Conservation (phyloP, 371 early-diverging fungal species). For the Apophysomyces elegans region DNA sequence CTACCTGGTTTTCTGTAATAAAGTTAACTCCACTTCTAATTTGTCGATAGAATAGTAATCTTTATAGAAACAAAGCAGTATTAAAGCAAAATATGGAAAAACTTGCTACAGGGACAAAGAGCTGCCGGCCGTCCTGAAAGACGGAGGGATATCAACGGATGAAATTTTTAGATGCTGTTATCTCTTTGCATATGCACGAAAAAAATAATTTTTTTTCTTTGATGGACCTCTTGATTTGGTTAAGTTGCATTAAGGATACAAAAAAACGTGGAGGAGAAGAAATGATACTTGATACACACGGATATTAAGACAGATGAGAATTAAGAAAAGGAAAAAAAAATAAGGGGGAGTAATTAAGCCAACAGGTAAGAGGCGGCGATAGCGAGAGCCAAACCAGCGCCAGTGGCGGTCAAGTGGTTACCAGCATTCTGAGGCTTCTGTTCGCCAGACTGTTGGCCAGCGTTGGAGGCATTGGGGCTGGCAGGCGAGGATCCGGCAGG, state of each 20-base stretch:
- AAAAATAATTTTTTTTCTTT: background rate
- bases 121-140: background rate
- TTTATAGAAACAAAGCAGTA: too few species aligned
- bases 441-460: conserved; percentile 1
- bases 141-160: background rate
- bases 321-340: background rate
- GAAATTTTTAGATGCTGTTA: background rate
- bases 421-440: conserved; percentile 7
- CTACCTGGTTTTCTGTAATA: too few species aligned
- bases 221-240: background rate
- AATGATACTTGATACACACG: conserved; percentile 7
- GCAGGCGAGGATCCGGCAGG: conserved; percentile 4
- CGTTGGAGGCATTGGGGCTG: conserved; percentile 1
- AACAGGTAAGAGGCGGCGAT: conserved; percentile 10
- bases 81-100: too few species aligned
- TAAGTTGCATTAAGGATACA: conserved; percentile 11
- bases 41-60: too few species aligned
- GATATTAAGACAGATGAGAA: background rate
- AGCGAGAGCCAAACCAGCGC: conserved; percentile 13
- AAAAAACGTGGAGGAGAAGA: background rate
- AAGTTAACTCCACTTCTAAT: too few species aligned
- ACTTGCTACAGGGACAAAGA: too few species aligned
- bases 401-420: conserved; percentile 11
- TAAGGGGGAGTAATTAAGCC: conserved; percentile 11
- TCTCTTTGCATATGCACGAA: background rate